Base-by-base conservation (phyloP, 345 rosid genomes). In the Salix dunnii region DNA sequence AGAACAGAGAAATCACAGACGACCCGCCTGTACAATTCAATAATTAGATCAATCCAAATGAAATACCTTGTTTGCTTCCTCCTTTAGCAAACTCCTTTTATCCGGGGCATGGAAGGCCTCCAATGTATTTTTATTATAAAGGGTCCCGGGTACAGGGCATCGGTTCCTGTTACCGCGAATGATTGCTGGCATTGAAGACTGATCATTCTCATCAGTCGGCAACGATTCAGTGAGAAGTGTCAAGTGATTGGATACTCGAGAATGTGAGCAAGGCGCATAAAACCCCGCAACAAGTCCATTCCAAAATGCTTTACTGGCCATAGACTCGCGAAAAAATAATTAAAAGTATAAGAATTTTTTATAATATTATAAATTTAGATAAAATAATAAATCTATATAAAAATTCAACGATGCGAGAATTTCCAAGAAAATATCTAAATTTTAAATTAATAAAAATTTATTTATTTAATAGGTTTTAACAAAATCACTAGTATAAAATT, bases 221-320 rank as follows among this genome's bases (percentile, higher is more conserved):
- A 95, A 80, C 40, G 99, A 96, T 79, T 91, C 98, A 4, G 91
- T 82, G 1, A 90, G 83, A 71, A 93, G 91, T 36, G 89, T 89
- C 76, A 96, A 80, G 82, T 83, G 89, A 78, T 91, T 95, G 1
- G 97, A 90, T 62, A 92, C 89, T 79, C 86, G 96, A 58, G 88
- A 76, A 82, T 92, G 92, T 13, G 97, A 87, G 80, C 98, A 92
- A n/a, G 98, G 97, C 7, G 95, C 98, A 79, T 80, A 91, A 84
- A 89, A 92, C 80, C 94, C 96, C 90, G 82, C 73, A 86, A 74
- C 8, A 42, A 68, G 14, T 40, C 71, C 30, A 40, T 8, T 33
- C n/a, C 9, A 33, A 21, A n/a, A n/a, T n/a, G n/a, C n/a, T n/a
- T n/a, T n/a, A n/a, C n/a, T n/a, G n/a, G n/a, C n/a, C n/a, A n/a